A percentile compares a stretch with the other conserved stretches of the same genome.
Evolutionary conservation across 1,284 basidiomycete species (phyloP).

Genomic region (Austroboletus niveus): DNA sequence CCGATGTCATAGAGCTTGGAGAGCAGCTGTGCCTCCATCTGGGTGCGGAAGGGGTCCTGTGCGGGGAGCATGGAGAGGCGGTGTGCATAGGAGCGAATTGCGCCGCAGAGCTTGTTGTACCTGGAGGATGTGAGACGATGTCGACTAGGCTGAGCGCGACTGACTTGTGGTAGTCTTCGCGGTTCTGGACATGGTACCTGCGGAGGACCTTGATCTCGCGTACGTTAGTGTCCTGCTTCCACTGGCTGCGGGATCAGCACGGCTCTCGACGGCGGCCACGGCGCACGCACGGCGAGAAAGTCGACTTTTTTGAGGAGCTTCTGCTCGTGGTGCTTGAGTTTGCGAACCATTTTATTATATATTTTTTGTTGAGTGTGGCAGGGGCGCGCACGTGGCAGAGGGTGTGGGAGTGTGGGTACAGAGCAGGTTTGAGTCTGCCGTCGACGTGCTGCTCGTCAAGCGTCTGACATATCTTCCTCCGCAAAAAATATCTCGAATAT

Average conservation of each 20-base stretch:
- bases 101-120: conserved; percentile 95
- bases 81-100: conserved; percentile 83
- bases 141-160: conserved; percentile 15
- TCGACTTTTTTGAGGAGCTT: conserved; percentile 95
- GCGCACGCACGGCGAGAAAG: conserved; percentile 74
- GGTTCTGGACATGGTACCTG: conserved; percentile 90
- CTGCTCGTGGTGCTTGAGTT: conserved; percentile 93
- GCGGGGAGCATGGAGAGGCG: conserved; percentile 86
- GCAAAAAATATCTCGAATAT: conserved; percentile 29
- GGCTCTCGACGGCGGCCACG: not conserved
- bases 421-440: conserved; percentile 30
- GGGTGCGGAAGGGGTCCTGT: conserved; percentile 84
- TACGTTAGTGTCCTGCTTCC: conserved; percentile 93
- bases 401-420: conserved; percentile 26
- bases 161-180: conserved; percentile 95
- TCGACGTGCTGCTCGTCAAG: conserved; percentile 31
- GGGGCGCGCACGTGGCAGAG: conserved; percentile 27
- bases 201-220: conserved; percentile 96
- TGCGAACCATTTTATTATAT: conserved; percentile 64
- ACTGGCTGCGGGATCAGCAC: conserved; percentile 48
- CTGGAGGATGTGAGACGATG: conserved; percentile 37
- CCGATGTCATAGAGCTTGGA: conserved; percentile 98
- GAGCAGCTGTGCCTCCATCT: conserved; percentile 86
- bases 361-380: conserved; percentile 1
- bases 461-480: conserved; percentile 29